A percentile compares a stretch with the other conserved stretches of the same genome.
These are phyloP conservation scores for Paramecium octaurelia DNA, from an alignment of 73 alveolate species.

Conservation along the genomic window DNA sequence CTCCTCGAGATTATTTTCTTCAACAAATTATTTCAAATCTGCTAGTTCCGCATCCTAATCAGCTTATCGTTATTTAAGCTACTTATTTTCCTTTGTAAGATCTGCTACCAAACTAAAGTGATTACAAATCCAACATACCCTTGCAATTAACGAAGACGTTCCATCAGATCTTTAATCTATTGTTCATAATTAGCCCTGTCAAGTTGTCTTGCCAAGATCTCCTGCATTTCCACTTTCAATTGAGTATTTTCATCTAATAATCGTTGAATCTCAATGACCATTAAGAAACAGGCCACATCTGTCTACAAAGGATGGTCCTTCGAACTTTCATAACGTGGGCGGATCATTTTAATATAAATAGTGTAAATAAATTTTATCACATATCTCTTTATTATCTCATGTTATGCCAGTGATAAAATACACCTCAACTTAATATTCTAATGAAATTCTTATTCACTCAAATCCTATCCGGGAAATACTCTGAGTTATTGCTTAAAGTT, in stretches of 20 bases:
- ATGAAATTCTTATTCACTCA: neutral
- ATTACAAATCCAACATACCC: neutral
- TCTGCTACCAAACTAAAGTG: neutral
- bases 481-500: neutral
- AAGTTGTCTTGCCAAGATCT: neutral
- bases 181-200: slow-evolving; percentile 31
- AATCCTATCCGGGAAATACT: neutral
- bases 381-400: neutral
- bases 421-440: neutral
- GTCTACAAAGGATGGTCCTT: neutral
- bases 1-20: slow-evolving; percentile 13
- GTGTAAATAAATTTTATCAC: neutral
- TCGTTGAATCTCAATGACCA: neutral
- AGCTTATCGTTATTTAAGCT: neutral
- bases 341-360: neutral
- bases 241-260: neutral
- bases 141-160: neutral
- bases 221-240: slow-evolving; percentile 21
- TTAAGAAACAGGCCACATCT: slow-evolving; percentile 37
- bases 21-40: neutral
- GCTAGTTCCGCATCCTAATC: slow-evolving; percentile 23
- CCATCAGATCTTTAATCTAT: slow-evolving; percentile 40
- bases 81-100: neutral
- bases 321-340: slow-evolving; percentile 12
- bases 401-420: neutral